A percentile compares a stretch with the other conserved stretches of the same genome.
Evolutionary conservation across 2,329 filamentous ascomycete genomes (phyloP).

Genomic region (Trichoderma sp.): DNA sequence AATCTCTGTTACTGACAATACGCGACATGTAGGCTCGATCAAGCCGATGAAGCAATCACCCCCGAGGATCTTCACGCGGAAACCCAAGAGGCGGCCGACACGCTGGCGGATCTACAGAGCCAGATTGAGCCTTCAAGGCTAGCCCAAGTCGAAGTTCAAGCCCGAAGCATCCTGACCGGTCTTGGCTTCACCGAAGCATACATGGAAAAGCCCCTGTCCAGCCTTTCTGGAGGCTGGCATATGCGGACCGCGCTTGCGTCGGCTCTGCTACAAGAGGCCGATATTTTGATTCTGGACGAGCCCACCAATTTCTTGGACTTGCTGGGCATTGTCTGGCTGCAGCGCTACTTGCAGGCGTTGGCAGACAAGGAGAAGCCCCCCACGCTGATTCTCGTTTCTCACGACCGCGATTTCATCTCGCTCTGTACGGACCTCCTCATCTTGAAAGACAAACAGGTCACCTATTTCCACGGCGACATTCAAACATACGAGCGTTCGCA

Average conservation of each 20-base stretch:
- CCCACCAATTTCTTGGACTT: conserved; percentile 85
- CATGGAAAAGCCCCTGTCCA: conserved; percentile 57
- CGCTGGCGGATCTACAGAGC: conserved; percentile 66
- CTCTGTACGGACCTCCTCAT: conserved; percentile 75
- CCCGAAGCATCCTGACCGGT: conserved; percentile 63
- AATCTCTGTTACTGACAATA: not conserved
- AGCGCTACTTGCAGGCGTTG: conserved; percentile 63
- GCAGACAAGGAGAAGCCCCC: conserved; percentile 51
- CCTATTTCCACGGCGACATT: conserved; percentile 73
- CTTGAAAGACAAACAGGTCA: conserved; percentile 66
- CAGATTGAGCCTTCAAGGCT: conserved; percentile 64
- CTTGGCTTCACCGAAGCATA: conserved; percentile 66
- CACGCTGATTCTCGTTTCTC: conserved; percentile 76
- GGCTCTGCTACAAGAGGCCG: conserved; percentile 67
- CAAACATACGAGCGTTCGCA: conserved; percentile 67
- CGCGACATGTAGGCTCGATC: conserved; percentile 38
- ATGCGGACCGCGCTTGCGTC: conserved; percentile 66
- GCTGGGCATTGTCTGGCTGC: conserved; percentile 80
- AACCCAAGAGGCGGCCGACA: conserved; percentile 65
- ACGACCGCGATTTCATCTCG: conserved; percentile 78
- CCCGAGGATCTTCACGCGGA: conserved; percentile 58
- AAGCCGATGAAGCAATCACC: conserved; percentile 56
- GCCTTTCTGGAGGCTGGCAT: conserved; percentile 73
- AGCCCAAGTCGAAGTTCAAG: conserved; percentile 61
- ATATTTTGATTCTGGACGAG: conserved; percentile 80